Base-by-base conservation (phyloP, 2,329 filamentous ascomycete genomes). In the Pestalotiopsis sp. region DNA sequence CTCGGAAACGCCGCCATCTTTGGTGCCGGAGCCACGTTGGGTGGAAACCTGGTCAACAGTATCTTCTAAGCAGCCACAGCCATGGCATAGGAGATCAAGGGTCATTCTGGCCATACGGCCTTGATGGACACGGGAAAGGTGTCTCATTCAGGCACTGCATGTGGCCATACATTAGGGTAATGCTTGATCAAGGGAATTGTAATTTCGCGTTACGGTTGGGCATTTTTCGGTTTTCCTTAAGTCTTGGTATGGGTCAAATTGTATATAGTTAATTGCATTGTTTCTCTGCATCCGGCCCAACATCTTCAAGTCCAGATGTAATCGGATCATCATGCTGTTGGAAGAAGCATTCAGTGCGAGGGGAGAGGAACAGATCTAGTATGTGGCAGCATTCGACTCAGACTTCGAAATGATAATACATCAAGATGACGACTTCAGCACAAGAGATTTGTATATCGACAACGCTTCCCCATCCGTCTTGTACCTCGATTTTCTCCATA, bases 21-120 rank as follows among this genome's bases (percentile, higher is more conserved):
- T 76, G 95, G 95, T 79, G 95, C 95, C 62, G 95, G 95, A 80
- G 95, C 95, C 63, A 96, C 93, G 1, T 92, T 97, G 72, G 95
- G 95, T 77, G 89, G 92, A 73, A 96, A 97, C 78, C 90, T 97
- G 77, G 94, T 97, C 74, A 96, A 97, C 81, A 90, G 91, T 71
- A 97, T 97, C 74, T 96, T 97, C 80, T 97, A 90, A 82, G 69
- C 27, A 20, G 17, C 2, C 23, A 69, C 27, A 20, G 17, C 2
- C 23, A 39, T n/a, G 12, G 59, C 17, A 23, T 11, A 14, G n/a
- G 45, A 5, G 17, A n/a, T 23, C 45, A n/a, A 3, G 14, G 45
- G 14, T 52, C 3, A 1, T n/a, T 52, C n/a, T 52, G 45, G 45
- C 1, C 45, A 9, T 52, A 1, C 6, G n/a, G 14, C 3, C 3